Base-by-base conservation (phyloP, 352 stramenopile species). In the Phytophthora colocasiae region DNA sequence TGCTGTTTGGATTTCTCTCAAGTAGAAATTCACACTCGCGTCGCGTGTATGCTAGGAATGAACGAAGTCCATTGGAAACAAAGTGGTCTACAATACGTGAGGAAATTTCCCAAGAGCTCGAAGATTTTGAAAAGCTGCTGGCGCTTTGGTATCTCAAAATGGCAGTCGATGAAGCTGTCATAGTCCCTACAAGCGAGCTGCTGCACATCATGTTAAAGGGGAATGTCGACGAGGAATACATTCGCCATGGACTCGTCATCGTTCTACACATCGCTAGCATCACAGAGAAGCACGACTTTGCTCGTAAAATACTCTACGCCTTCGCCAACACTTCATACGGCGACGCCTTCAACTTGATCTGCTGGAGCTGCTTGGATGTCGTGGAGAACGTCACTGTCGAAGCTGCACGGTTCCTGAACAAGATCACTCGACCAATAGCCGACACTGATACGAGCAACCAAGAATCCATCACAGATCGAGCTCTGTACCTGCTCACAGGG, bases 341-440 rank as follows among this genome's bases (percentile, higher is more conserved):
- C 2, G 75, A 91, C 12, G 78, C 79, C 3, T 73, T 89, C 54
- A 89, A 83, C 55, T 29, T 67, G n/a, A 83, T 92, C 32, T 91
- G 81, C 71, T 85, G 73, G 78, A 92, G 84, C 44, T 92, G 82
- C 53, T 67, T 92, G 45, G 84, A 94, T 53, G 72, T 75, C 15
- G 68, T 77, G 3, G 86, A 91, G 53, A 83, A 79, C 52, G 79
- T 91, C 38, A 89, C 80, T 0, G 77, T 90, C 11, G 82, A 92
- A 62, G 81, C 86, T 12, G 80, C 80, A 0, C 75, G 78, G 44
- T 75, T 94, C 29, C 66, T 91, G 22, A 79, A 89, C 31, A 74
- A 79, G 6, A 74, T 92, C 49, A 86, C 81, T 8, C 71, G 72
- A 15, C 40, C 46, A 24, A 51, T 49, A 6, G 43, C 22, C 1